Percentiles rank a stretch among this genome's conserved stretches.
Evolutionary conservation across 352 stramenopile species (phyloP).

Genomic region (Pythium brassicae): DNA sequence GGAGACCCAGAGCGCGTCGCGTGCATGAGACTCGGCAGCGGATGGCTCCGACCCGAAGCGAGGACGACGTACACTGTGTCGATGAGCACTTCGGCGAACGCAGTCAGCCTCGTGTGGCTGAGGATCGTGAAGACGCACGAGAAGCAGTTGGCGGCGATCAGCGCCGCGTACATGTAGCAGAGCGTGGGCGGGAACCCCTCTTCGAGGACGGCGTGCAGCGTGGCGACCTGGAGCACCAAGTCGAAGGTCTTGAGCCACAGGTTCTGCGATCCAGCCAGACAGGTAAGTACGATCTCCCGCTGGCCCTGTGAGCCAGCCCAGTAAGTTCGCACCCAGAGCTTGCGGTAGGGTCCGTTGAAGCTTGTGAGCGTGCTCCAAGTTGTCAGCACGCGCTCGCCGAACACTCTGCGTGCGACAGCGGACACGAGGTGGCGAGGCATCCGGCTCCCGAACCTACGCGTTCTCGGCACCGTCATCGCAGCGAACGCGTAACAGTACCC

Average conservation of each 20-base stretch:
- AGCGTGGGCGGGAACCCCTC: slow-evolving; percentile 14
- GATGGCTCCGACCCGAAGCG: neutral
- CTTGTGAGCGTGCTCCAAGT: slow-evolving; percentile 1
- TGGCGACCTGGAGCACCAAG: slow-evolving; percentile 16
- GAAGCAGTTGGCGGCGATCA: slow-evolving; percentile 19
- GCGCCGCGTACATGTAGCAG: slow-evolving; percentile 8
- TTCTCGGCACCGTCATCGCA: neutral
- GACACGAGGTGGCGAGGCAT: neutral
- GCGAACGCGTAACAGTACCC: slow-evolving; percentile 3
- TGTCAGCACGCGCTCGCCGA: neutral
- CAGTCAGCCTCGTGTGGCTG: slow-evolving; percentile 1
- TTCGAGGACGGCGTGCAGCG: slow-evolving; percentile 21
- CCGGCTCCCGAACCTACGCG: neutral
- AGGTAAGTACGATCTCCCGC: too few species aligned
- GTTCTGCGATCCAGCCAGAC: too few species aligned
- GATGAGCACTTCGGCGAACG: slow-evolving; percentile 25
- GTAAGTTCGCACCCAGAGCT: slow-evolving; percentile 10
- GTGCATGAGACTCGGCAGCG: neutral
- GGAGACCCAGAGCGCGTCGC: too few species aligned
- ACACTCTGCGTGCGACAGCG: neutral
- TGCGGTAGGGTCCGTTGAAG: slow-evolving; percentile 1
- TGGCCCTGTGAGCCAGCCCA: too few species aligned
- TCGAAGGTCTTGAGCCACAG: slow-evolving; percentile 20
- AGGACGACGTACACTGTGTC: slow-evolving; percentile 11
- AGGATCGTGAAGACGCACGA: slow-evolving; percentile 13